A percentile compares a stretch with the other conserved stretches of the same genome.
phyloP scores from a whole-genome alignment of 2,329 filamentous ascomycete species.

The Colletotrichum agaves region DNA sequence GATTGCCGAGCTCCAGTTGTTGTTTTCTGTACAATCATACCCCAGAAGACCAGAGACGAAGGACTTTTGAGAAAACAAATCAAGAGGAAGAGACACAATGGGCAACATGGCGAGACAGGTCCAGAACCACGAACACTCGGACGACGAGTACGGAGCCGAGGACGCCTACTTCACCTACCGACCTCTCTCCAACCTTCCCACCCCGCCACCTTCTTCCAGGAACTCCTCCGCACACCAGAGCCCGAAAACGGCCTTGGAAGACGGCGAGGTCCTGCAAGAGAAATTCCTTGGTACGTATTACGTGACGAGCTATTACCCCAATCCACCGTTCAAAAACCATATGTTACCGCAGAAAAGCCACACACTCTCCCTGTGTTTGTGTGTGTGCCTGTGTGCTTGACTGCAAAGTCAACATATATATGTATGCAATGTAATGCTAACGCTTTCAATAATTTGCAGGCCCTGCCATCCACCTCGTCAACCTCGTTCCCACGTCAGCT shows the following conservation, averaged over 20 bases:
- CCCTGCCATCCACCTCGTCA: conserved; percentile 73
- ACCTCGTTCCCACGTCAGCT: conserved; percentile 72
- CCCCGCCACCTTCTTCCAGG: conserved; percentile 68
- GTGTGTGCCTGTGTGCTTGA: conserved; percentile 38
- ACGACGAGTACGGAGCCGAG: conserved; percentile 61
- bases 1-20: background rate
- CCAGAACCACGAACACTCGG: conserved; percentile 41
- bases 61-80: background rate
- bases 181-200: conserved; percentile 74
- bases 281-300: conserved; percentile 50
- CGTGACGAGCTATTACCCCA: conserved; percentile 14
- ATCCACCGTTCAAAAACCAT: background rate
- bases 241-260: conserved; percentile 54
- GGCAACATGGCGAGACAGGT: conserved; percentile 36
- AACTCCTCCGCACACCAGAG: conserved; percentile 56
- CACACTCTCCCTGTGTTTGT: background rate
- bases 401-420: conserved; percentile 35
- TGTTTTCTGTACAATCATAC: background rate
- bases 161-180: conserved; percentile 72
- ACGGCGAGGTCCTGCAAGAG: conserved; percentile 55
- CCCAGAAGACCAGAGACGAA: background rate
- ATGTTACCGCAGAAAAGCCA: background rate
- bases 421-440: conserved; percentile 35
- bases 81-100: conserved; percentile 29
- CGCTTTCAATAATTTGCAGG: conserved; percentile 53